phyloP scores from a whole-genome alignment of 495 filamentous ascomycete genomes.

The Amniculicola lignicola region DNA sequence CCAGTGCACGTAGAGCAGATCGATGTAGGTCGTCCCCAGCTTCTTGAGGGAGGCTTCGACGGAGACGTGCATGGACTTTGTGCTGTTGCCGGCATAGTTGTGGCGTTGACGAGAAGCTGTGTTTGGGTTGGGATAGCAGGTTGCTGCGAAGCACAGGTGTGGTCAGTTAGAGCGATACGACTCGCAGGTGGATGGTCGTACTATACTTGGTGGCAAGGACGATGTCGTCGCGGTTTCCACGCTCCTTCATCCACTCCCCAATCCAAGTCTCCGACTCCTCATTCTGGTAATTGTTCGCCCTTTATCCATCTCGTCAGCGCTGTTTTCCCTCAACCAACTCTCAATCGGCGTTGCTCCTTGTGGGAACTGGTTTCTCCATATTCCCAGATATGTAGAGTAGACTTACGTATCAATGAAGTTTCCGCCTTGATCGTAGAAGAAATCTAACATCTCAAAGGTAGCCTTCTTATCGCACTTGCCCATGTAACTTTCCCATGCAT shows the following conservation, averaged over 20 bases:
- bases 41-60: constrained; percentile 56
- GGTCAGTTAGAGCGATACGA: too few relatives aligned
- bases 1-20: constrained; percentile 50
- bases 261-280: constrained; percentile 71
- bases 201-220: constrained; percentile 74
- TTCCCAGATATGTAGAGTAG: too few relatives aligned
- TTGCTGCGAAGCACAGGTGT: background rate
- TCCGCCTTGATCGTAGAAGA: constrained; percentile 62
- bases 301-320: background rate
- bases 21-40: constrained; percentile 63
- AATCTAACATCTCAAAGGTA: constrained; percentile 62
- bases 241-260: constrained; percentile 68
- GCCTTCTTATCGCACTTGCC: constrained; percentile 60
- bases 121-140: constrained; percentile 15
- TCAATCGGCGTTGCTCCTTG: too few relatives aligned
- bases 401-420: constrained; percentile 79
- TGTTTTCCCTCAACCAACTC: too few relatives aligned
- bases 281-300: constrained; percentile 55
- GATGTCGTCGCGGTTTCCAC: constrained; percentile 56
- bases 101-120: background rate
- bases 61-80: constrained; percentile 54
- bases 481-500: constrained; percentile 50
- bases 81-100: constrained; percentile 46
- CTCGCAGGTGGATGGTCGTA: constrained; percentile 6
- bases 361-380: too few relatives aligned